Evolutionary conservation across 495 filamentous ascomycete species (phyloP), one percentile per base, ranked within the genome.

Genomic region (Aspergillus carlsbadensis): DNA sequence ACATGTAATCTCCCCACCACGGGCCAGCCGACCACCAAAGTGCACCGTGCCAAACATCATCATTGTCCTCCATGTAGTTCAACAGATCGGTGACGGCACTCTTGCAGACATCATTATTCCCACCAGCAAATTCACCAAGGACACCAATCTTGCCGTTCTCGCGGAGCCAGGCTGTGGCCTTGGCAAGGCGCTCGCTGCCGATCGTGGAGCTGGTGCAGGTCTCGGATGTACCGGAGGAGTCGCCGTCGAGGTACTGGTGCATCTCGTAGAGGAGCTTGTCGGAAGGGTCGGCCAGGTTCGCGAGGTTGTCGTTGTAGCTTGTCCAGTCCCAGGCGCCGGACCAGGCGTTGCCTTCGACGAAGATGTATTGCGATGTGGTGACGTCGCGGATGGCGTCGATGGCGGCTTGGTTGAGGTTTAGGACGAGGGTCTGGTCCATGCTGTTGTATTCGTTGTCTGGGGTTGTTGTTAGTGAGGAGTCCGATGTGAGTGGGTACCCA

Each of bases 361-460:
- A 85, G 68, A 90, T 90, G 69, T 86, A 86, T 70, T 89, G 86
- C n/a, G 70, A 77, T 8, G 79, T 88, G 29, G 87, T 85, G 40
- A 84, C 81, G 15, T 73, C 79, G 59, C 87, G 85, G 70, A 90
- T 88, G 62, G 78, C 84, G 65, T 86, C 70, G 66, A 90, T 88
- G 58, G 87, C 86, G 20, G 84, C 87, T 71, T 90, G 87, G 80
- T 89, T 89, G 51, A 89, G 82, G 59, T 82, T 68, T 49, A 86
- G 73, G 36, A 89, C 87, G 10, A 89, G 82, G 29, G 65, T 70
- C 68, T 89, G 84, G 62, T 85, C 82, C 79, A 88, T 87, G 70
- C 83, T 83, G 68, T 90, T 79, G 73, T 82, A 89, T 69, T 90
- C 87, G 70, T 90, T 90, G 80, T 89, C 87, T 75, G 74, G 79